Conservation (phyloP, 805 yeast genomes). For the Candida oleophila region DNA sequence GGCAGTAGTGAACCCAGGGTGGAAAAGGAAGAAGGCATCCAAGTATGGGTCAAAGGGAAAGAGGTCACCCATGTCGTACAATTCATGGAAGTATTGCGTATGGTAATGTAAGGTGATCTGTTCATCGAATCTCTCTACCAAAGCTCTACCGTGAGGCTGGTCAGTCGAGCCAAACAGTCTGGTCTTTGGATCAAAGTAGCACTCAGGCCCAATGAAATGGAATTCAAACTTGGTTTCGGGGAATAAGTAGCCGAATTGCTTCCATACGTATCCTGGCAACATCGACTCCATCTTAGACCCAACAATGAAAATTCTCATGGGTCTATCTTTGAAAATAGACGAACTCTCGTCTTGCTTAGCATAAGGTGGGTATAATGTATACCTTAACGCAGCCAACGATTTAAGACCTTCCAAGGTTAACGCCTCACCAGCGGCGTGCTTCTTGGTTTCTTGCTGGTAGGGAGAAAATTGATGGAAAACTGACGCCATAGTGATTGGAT, state of each 20-base stretch:
- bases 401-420: slow-evolving; percentile 89
- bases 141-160: slow-evolving; percentile 56
- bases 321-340: slow-evolving; percentile 73
- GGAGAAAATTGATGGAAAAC: slow-evolving; percentile 84
- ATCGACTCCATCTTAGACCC: slow-evolving; percentile 94
- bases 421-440: slow-evolving; percentile 71
- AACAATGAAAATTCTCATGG: slow-evolving; percentile 82
- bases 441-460: slow-evolving; percentile 45
- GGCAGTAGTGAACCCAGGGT: slow-evolving; percentile 88
- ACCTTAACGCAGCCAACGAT: slow-evolving; percentile 88
- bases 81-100: slow-evolving; percentile 87
- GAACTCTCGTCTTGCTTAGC: slow-evolving; percentile 44
- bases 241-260: slow-evolving; percentile 81
- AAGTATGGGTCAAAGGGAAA: slow-evolving; percentile 97
- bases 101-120: slow-evolving; percentile 75
- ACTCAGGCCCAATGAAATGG: slow-evolving; percentile 94
- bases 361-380: slow-evolving; percentile 75
- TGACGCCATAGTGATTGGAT: slow-evolving; percentile 87
- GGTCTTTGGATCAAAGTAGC: slow-evolving; percentile 67
- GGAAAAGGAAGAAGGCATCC: slow-evolving; percentile 91
- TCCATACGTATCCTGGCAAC: slow-evolving; percentile 94
- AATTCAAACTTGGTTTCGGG: slow-evolving; percentile 82
- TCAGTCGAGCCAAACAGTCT: slow-evolving; percentile 57
- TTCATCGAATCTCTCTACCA: slow-evolving; percentile 70
- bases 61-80: slow-evolving; percentile 89